Percentiles rank a stretch among this genome's conserved stretches.
These are phyloP conservation scores for Sphagnum tenellum DNA, from an alignment of 225 moss, liverwort and hornwort species.

Conservation along the genomic window DNA sequence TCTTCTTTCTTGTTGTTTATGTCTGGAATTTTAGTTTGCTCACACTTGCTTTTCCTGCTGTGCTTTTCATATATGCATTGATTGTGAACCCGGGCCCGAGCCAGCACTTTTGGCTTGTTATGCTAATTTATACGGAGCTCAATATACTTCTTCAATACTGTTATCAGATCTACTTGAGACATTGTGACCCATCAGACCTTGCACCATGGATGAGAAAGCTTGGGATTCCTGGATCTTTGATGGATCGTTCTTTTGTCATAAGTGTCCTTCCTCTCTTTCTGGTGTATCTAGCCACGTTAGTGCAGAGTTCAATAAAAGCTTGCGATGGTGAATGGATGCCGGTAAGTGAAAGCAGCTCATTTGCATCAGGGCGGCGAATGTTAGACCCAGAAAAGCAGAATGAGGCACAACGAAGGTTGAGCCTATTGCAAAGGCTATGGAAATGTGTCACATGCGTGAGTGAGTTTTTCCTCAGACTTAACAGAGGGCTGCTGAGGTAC, in stretches of 20 bases:
- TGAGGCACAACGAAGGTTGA: not conserved
- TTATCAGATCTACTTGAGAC: constrained; percentile 23
- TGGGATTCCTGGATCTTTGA: constrained; percentile 25
- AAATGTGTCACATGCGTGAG: constrained; percentile 7
- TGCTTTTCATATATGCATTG: constrained; percentile 28
- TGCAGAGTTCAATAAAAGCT: constrained; percentile 41
- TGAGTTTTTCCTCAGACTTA: constrained; percentile 9
- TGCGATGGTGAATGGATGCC: constrained; percentile 44
- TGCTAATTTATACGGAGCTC: constrained; percentile 40
- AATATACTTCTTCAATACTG: constrained; percentile 34
- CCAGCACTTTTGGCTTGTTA: constrained; percentile 33
- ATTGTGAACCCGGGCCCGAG: constrained; percentile 39
- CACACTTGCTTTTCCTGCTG: constrained; percentile 30
- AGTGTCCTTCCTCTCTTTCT: constrained; percentile 37
- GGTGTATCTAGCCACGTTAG: constrained; percentile 29
- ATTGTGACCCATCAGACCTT: constrained; percentile 13
- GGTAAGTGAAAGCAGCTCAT: constrained; percentile 21
- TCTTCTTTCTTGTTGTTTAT: constrained; percentile 30
- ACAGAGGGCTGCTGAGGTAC: constrained; percentile 21
- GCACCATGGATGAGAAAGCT: constrained; percentile 25
- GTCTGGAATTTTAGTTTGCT: constrained; percentile 37
- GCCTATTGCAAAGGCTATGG: constrained; percentile 11
- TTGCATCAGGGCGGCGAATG: constrained; percentile 20
- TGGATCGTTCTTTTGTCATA: constrained; percentile 26
- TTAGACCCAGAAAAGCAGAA: constrained; percentile 13